Conservation (phyloP, 495 filamentous ascomycete genomes). For the Cudoniella acicularis region DNA sequence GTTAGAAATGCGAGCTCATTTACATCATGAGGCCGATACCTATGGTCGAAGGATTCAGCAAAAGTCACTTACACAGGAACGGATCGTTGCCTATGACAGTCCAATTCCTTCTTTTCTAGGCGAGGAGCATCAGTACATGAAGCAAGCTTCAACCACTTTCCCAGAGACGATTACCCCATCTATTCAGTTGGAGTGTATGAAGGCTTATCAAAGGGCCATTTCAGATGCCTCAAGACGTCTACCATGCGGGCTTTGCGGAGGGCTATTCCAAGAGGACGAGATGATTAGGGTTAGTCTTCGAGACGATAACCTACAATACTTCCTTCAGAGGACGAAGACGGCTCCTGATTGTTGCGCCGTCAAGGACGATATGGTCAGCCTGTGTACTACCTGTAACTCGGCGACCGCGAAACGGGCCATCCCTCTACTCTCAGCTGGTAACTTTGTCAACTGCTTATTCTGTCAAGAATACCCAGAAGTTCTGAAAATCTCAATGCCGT, state of each 20-base stretch:
- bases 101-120: constrained; percentile 11
- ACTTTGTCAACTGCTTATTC: constrained; percentile 14
- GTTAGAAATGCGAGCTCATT: constrained; percentile 1
- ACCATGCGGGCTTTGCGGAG: constrained; percentile 14
- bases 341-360: constrained; percentile 15
- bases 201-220: constrained; percentile 9
- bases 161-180: constrained; percentile 10
- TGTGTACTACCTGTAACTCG: constrained; percentile 11
- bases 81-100: constrained; percentile 12
- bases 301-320: constrained; percentile 12
- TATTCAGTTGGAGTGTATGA: constrained; percentile 13
- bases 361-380: constrained; percentile 11
- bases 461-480: constrained; percentile 14
- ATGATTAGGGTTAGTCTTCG: constrained; percentile 9
- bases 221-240: constrained; percentile 18
- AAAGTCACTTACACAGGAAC: constrained; percentile 13
- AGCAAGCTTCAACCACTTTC: constrained; percentile 16
- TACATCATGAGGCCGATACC: constrained; percentile 1
- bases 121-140: constrained; percentile 14
- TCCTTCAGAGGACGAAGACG: constrained; percentile 15
- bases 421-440: constrained; percentile 12
- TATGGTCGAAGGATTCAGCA: constrained; percentile 1
- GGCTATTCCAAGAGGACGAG: constrained; percentile 12
- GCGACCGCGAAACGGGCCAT: constrained; percentile 11
- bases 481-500: constrained; percentile 14